Base-by-base conservation (phyloP, 768 basidiomycete genomes). In the Leccinellum rugosiceps region DNA sequence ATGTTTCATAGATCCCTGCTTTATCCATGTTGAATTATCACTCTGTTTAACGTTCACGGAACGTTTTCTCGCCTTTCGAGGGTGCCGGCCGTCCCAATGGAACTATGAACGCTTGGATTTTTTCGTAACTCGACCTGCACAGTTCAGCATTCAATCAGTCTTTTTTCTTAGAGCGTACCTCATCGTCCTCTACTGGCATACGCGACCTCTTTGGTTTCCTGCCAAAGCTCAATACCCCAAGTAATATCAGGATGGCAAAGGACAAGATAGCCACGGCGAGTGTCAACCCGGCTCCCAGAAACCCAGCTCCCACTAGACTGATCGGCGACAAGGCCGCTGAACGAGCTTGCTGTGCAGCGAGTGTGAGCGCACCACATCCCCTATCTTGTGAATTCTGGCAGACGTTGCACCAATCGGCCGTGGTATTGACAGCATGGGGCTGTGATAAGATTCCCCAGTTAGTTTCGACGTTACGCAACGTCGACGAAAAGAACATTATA, bases 251-350 rank as follows among this genome's bases (percentile, higher is more conserved):
- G 15, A 75, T 57, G 3, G 63, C 72, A 17, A 81, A 61, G 60
- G 78, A 70, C 13, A 73, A 58, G 31, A 78, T 61, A 43, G 69
- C 69, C 11, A 82, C 74, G 5, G 71, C 78, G 38, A 83, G 63
- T 13, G 78, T 78, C 57, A 86, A 64, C 13, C 83, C 82, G 4
- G 86, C 86, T 28, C 86, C 86, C 14, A 88, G 73, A 72, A 86
- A 83, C 1, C 86, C 86, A n/a, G 86, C 85, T 7, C 83, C 86
- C 8, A 86, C 77, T 0, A 76, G 78, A 58, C 76, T 77, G 61
- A 86, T 77, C 13, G 59, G 72, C 53, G 62, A 72, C 53, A 60
- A 56, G 55, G 72, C 70, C 5, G 76, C 78, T n/a, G 73, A 62
- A 10, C 31, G 61, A 3, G 34, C 71, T 50, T 72, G 64, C 25